Percentiles rank a stretch among this genome's conserved stretches.
phyloP scores from a whole-genome alignment of 768 basidiomycete species.

The Dentipellis sp. region DNA sequence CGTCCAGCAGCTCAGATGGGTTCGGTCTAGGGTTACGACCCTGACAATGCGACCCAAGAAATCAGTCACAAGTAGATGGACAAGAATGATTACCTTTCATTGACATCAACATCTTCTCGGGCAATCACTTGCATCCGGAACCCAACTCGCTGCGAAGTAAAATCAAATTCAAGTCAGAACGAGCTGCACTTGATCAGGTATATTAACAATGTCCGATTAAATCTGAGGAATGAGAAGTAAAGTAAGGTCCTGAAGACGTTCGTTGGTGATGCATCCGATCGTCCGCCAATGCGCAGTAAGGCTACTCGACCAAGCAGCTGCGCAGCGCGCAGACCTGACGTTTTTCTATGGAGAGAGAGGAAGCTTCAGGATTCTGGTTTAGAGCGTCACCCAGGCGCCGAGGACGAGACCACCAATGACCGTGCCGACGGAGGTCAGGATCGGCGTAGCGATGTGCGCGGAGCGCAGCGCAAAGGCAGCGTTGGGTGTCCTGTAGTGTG shows the following conservation, averaged over 20 bases:
- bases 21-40: too few relatives aligned
- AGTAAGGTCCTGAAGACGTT: neutral
- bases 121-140: too few relatives aligned
- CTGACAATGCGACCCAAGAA: too few relatives aligned
- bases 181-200: too few relatives aligned
- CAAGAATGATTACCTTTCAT: too few relatives aligned
- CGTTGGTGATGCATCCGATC: neutral
- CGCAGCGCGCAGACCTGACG: neutral
- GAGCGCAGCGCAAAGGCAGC: neutral
- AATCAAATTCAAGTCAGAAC: too few relatives aligned
- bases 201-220: neutral
- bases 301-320: neutral
- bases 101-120: too few relatives aligned
- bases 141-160: too few relatives aligned
- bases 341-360: neutral
- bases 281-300: neutral
- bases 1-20: too few relatives aligned
- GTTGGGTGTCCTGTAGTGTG: neutral
- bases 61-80: too few relatives aligned
- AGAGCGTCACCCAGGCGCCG: constrained; percentile 10
- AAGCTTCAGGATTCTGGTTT: neutral
- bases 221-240: neutral
- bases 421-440: constrained; percentile 7
- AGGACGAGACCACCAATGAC: constrained; percentile 6
- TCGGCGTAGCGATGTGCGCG: neutral